Evolutionary conservation across 2,329 filamentous ascomycete genomes (phyloP).

Genomic region (Stachybotrys echinatus): DNA sequence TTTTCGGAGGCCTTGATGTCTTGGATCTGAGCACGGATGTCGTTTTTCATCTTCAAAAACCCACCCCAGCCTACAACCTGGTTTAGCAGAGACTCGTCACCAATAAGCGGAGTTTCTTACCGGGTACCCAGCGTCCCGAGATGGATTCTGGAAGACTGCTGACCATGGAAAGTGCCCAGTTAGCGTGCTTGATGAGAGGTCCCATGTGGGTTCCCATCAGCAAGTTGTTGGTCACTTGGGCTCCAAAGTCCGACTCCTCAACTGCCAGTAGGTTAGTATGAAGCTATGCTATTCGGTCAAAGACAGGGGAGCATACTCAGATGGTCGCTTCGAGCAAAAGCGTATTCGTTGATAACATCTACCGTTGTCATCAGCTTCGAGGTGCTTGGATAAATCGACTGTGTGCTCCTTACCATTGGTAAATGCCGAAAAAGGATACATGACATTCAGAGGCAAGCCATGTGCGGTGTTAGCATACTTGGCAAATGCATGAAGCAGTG

Average conservation of each 20-base stretch:
- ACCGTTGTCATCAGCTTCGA: constrained; percentile 1
- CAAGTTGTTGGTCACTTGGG: constrained; percentile 27
- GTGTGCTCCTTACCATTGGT: constrained; percentile 23
- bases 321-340: constrained; percentile 28
- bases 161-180: constrained; percentile 27
- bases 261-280: constrained; percentile 14
- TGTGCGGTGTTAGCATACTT: constrained; percentile 17
- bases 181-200: constrained; percentile 28
- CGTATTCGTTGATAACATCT: constrained; percentile 35
- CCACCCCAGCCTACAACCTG: constrained; percentile 25
- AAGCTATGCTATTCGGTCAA: background rate
- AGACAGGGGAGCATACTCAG: constrained; percentile 13
- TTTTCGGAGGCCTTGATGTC: constrained; percentile 27
- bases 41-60: constrained; percentile 32
- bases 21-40: constrained; percentile 28
- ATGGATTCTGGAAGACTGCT: constrained; percentile 28
- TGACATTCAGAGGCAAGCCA: constrained; percentile 24
- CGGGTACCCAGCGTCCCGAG: constrained; percentile 26
- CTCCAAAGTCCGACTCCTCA: constrained; percentile 27
- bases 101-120: constrained; percentile 12
- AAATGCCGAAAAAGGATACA: constrained; percentile 32
- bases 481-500: constrained; percentile 23
- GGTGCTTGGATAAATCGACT: background rate
- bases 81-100: constrained; percentile 6
- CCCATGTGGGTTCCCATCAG: constrained; percentile 31